Conservation (phyloP, 2,329 filamentous ascomycete species). For the Fusarium lateritium region DNA sequence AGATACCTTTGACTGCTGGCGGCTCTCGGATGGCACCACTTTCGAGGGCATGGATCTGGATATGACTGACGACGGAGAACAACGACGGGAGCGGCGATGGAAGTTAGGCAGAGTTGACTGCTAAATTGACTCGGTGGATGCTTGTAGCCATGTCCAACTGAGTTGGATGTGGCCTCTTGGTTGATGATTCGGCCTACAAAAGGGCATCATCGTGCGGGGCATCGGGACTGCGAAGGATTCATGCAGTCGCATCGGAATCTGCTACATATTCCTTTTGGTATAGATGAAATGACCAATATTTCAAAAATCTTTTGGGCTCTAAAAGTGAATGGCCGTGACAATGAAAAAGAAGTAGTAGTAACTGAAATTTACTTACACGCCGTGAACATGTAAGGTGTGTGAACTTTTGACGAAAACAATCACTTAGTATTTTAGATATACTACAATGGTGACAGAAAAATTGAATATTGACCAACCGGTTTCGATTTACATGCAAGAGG, state of each 20-base stretch:
- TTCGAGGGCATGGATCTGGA: constrained; percentile 42
- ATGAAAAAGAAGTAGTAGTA: neutral
- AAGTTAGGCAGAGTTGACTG: constrained; percentile 40
- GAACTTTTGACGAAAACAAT: neutral
- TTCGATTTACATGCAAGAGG: constrained; percentile 47
- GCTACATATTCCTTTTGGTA: constrained; percentile 55
- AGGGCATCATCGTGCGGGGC: constrained; percentile 29
- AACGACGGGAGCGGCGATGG: constrained; percentile 34
- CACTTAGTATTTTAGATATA: neutral
- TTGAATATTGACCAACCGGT: constrained; percentile 40
- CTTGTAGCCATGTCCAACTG: constrained; percentile 29
- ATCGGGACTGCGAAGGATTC: constrained; percentile 31
- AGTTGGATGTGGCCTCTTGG: constrained; percentile 39
- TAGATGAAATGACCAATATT: constrained; percentile 56
- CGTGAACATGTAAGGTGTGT: neutral
- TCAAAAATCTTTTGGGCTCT: constrained; percentile 27
- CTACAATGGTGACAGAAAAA: constrained; percentile 26
- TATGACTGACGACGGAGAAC: constrained; percentile 49
- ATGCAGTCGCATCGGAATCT: constrained; percentile 51
- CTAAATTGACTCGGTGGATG: constrained; percentile 44
- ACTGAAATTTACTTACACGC: no score
- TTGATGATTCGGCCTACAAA: constrained; percentile 19
- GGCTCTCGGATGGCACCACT: constrained; percentile 35
- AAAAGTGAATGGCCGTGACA: neutral
- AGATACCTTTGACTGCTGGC: constrained; percentile 45